phyloP scores from a whole-genome alignment of 2,329 filamentous ascomycete genomes.

The Cladosporium sp. region DNA sequence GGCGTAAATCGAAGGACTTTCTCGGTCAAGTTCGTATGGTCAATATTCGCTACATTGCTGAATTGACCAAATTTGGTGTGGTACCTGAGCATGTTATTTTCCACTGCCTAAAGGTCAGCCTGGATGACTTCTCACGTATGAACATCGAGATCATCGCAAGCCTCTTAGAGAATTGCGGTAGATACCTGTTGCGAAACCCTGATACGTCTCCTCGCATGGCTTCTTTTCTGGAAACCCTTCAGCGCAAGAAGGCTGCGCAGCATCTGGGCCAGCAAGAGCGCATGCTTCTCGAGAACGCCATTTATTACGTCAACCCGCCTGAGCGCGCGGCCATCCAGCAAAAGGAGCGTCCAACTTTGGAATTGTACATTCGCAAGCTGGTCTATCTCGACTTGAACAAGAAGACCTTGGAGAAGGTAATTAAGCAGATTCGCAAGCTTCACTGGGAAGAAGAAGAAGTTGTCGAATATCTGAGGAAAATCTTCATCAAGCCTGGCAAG shows the following conservation, averaged over 20 bases:
- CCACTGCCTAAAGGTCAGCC: conserved; percentile 93
- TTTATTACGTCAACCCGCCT: conserved; percentile 96
- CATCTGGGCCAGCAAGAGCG: conserved; percentile 93
- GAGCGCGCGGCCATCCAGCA: conserved; percentile 91
- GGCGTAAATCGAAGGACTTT: conserved; percentile 96
- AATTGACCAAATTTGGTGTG: conserved; percentile 95
- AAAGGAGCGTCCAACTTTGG: conserved; percentile 90
- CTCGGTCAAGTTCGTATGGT: conserved; percentile 86
- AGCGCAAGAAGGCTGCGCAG: conserved; percentile 92
- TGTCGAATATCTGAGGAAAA: conserved; percentile 73
- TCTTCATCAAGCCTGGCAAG: conserved; percentile 94
- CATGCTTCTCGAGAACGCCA: conserved; percentile 96
- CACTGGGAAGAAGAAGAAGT: conserved; percentile 96
- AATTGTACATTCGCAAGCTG: conserved; percentile 87
- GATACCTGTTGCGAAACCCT: conserved; percentile 85
- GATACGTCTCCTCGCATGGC: conserved; percentile 91
- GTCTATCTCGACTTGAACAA: conserved; percentile 93
- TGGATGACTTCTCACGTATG: conserved; percentile 97
- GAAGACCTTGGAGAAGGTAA: conserved; percentile 85
- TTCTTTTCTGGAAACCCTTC: conserved; percentile 88
- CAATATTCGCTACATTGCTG: conserved; percentile 96
- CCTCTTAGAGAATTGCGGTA: conserved; percentile 89
- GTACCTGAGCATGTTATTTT: conserved; percentile 99
- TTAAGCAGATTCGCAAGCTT: conserved; percentile 89
- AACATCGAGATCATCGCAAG: conserved; percentile 99